phyloP scores from a whole-genome alignment of 1,284 basidiomycete species.

The Ganoderma lucidum region DNA sequence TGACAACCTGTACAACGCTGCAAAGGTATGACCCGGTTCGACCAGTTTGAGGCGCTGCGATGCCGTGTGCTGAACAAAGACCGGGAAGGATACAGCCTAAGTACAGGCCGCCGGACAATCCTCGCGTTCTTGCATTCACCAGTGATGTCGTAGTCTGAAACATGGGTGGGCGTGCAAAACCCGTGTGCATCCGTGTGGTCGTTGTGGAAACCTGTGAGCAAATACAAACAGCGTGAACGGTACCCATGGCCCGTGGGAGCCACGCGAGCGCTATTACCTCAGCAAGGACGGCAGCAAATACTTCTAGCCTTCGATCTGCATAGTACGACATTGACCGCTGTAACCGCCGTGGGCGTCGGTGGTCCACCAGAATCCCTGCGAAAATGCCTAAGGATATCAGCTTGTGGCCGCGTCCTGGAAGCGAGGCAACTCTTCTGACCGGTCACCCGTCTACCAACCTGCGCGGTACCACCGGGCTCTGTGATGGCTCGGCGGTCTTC shows the following conservation, averaged over 20 bases:
- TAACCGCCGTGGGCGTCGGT: background rate
- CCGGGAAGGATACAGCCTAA: background rate
- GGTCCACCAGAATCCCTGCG: conserved; percentile 19
- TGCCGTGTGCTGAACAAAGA: background rate
- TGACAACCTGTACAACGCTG: background rate
- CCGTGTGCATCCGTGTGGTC: background rate
- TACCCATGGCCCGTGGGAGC: conserved; percentile 18
- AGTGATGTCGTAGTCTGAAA: background rate
- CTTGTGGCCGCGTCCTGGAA: background rate
- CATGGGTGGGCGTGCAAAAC: background rate
- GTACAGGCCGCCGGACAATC: no score
- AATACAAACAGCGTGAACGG: background rate
- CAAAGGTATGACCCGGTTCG: background rate
- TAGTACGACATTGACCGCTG: conserved; percentile 11
- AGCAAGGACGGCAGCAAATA: background rate
- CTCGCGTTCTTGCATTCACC: background rate
- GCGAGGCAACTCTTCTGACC: background rate
- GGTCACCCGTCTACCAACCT: background rate
- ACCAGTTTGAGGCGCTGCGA: background rate
- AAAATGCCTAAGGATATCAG: conserved; percentile 22
- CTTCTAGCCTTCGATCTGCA: conserved; percentile 24
- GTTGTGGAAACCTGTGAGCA: background rate
- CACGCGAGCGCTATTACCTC: conserved; percentile 3
- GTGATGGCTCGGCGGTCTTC: background rate
- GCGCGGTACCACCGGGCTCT: background rate